Percentiles rank a stretch among this genome's conserved stretches.
Evolutionary conservation across 176 grass and related monocot species (phyloP).

Genomic region (Echinochloa phyllopogon): DNA sequence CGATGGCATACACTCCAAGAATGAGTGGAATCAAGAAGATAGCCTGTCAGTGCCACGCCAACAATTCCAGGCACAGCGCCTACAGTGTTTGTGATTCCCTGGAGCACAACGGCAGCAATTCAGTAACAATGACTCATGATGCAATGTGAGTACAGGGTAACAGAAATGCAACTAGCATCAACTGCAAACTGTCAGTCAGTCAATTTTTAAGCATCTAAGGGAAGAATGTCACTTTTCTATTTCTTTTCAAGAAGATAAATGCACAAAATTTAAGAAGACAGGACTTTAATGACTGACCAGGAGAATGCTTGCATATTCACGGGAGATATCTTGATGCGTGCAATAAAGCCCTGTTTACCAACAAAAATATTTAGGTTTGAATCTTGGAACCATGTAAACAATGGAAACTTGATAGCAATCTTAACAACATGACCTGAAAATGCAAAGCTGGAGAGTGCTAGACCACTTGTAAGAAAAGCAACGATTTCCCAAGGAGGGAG

Average conservation of each 20-base stretch:
- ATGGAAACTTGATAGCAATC: slow-evolving; percentile 15
- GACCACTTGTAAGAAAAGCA: slow-evolving; percentile 79
- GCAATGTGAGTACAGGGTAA: background rate
- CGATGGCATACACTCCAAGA: slow-evolving; percentile 91
- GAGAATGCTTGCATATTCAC: slow-evolving; percentile 97
- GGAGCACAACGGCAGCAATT: slow-evolving; percentile 32
- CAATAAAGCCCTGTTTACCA: slow-evolving; percentile 84
- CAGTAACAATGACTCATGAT: background rate
- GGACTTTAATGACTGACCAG: slow-evolving; percentile 60
- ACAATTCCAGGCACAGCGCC: slow-evolving; percentile 90
- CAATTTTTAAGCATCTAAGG: slow-evolving; percentile 16
- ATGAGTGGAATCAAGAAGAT: slow-evolving; percentile 89
- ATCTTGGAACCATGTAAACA: slow-evolving; percentile 28
- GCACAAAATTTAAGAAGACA: slow-evolving; percentile 5
- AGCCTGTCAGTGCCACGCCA: slow-evolving; percentile 81
- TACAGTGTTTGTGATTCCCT: slow-evolving; percentile 98
- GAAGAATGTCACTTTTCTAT: background rate
- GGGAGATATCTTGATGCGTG: slow-evolving; percentile 98
- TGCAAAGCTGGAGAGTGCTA: slow-evolving; percentile 94
- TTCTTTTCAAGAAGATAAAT: slow-evolving; percentile 2
- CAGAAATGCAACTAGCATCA: background rate
- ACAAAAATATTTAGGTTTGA: slow-evolving; percentile 43
- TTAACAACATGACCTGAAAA: slow-evolving; percentile 71
- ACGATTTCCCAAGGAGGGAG: slow-evolving; percentile 88
- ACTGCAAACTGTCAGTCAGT: background rate